Base-by-base conservation (phyloP, 139 green algal genomes). In the Deuterostichococcus epilithicus region DNA sequence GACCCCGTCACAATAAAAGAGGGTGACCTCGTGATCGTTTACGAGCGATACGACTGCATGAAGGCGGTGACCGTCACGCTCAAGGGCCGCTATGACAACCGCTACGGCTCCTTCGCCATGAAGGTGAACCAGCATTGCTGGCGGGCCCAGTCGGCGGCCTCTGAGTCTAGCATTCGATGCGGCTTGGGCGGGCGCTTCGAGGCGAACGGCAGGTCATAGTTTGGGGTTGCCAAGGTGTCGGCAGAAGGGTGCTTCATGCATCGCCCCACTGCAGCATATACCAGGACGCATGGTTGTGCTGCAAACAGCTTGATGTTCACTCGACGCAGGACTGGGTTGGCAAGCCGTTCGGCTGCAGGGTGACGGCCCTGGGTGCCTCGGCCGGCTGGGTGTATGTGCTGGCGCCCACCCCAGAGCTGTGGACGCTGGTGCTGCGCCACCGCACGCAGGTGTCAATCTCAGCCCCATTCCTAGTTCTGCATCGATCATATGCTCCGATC, bases 351-450 rank as follows among this genome's bases (percentile, higher is more conserved):
- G 94, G 94, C 75, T 87, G 73, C 79, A 89, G 82, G 30, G 88
- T 90, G 68, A 80, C 47, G 38, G 75, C 84, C 36, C 85, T 82
- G 20, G 74, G 77, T 6, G 65, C 63, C 5, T 42, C 32, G 0
- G 30, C 33, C 20, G 91, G 90, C 20, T 97, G 86, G 82, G 77
- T 97, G 20, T 87, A 91, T 69, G 78, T 98, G 26, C 85, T 98
- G 69, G 85, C 83, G 0, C 92, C 91, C 36, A 97, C 91, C 1
- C 86, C 92, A 0, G 94, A 98, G 84, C 88, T 98, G 1, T 98
- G 95, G 95, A 97, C 94, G 22, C 80, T 76, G 42, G 88, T 92
- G 35, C 85, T 97, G 52, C 75, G 80, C 1, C 93, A 97, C 81
- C 81, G 90, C 63, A 95, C 90, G n/a, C 90, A 94, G 42, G n/a